Percentiles rank a stretch among this genome's conserved stretches.
Evolutionary conservation across 1,284 basidiomycete genomes (phyloP).

Genomic region (Apiotrichum siamense): DNA sequence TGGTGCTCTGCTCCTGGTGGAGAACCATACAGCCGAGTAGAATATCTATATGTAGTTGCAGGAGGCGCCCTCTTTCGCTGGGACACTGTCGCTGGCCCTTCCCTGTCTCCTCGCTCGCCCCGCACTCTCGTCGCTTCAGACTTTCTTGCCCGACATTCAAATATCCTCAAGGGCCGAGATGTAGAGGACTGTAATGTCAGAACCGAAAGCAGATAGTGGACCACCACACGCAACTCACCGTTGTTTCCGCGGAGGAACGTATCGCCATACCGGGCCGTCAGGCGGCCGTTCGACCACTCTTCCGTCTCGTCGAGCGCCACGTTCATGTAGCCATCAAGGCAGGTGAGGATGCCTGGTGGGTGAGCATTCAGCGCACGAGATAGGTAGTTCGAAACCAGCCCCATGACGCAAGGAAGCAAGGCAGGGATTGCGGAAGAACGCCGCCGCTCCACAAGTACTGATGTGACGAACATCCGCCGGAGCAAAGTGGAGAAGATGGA

Average conservation of each 20-base stretch:
- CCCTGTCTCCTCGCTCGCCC: not conserved
- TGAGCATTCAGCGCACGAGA: too few species aligned
- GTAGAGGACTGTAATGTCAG: conserved; percentile 46
- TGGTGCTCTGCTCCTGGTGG: not conserved
- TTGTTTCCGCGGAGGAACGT: conserved; percentile 96
- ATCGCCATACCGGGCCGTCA: conserved; percentile 87
- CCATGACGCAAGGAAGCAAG: too few species aligned
- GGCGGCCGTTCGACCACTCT: conserved; percentile 79
- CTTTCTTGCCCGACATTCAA: conserved; percentile 10
- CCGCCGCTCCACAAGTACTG: too few species aligned
- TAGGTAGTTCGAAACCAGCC: too few species aligned
- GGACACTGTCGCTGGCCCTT: too few species aligned
- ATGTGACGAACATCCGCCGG: too few species aligned
- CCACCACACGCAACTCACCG: conserved; percentile 55
- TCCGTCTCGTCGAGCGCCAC: conserved; percentile 95
- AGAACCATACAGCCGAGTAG: too few species aligned
- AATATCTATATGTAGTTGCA: too few species aligned
- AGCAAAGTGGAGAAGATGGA: too few species aligned
- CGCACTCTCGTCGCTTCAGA: not conserved
- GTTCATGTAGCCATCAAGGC: conserved; percentile 98
- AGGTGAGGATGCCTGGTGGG: conserved; percentile 75
- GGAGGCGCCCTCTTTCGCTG: too few species aligned
- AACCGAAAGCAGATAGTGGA: not conserved
- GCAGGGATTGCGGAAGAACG: too few species aligned
- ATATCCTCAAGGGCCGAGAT: conserved; percentile 51